These are phyloP conservation scores for Coix lacrymajobi DNA, from an alignment of 176 grass and related monocot species.

Conservation along the genomic window DNA sequence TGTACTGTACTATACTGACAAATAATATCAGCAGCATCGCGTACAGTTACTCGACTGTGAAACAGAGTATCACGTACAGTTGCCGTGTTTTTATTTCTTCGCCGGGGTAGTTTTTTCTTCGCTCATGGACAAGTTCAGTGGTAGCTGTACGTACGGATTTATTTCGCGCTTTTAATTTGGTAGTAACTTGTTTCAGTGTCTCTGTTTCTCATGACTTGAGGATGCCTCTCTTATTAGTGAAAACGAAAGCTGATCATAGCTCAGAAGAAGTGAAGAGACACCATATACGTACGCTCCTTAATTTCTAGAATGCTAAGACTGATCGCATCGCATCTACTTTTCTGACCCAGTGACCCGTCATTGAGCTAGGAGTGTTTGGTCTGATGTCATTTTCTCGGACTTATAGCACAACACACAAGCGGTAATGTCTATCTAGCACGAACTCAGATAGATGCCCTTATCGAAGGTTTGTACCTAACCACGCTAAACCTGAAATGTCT, in stretches of 20 bases:
- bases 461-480: background rate
- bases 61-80: background rate
- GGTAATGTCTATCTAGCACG: background rate
- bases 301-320: background rate
- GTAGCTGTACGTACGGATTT: background rate
- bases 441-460: background rate
- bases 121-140: background rate
- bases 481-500: background rate
- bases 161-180: background rate
- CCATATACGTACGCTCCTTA: background rate
- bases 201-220: background rate
- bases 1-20: background rate
- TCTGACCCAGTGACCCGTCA: background rate
- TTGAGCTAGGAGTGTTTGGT: conserved; percentile 20
- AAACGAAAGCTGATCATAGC: background rate
- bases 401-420: background rate
- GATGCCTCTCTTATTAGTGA: background rate
- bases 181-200: background rate
- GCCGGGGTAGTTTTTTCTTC: background rate
- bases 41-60: background rate
- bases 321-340: background rate
- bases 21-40: background rate
- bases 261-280: background rate
- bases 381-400: conserved; percentile 23
- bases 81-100: background rate